Conservation (phyloP, 2,329 filamentous ascomycete species). For the Hymenotorrendiella dingleyae region DNA sequence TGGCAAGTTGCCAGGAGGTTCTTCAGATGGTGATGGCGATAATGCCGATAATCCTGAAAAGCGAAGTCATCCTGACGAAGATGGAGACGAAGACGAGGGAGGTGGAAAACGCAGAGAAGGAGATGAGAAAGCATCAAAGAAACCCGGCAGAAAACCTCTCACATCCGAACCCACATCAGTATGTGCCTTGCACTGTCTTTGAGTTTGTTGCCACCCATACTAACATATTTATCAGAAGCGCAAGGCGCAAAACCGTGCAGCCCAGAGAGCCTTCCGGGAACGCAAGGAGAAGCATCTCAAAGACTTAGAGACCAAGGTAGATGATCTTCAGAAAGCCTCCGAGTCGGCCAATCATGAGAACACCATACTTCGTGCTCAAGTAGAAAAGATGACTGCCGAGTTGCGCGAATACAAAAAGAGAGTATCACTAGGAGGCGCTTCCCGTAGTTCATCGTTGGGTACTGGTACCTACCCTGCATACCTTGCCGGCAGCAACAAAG, state of each 20-base stretch:
- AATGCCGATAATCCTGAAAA: constrained; percentile 58
- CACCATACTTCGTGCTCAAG: constrained; percentile 71
- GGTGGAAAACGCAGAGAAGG: constrained; percentile 73
- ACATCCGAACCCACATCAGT: constrained; percentile 95
- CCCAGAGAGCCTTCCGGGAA: constrained; percentile 88
- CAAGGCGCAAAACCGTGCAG: constrained; percentile 92
- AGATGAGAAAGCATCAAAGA: constrained; percentile 81
- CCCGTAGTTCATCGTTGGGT: constrained; percentile 16
- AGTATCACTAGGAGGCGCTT: constrained; percentile 49
- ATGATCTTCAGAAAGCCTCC: constrained; percentile 74
- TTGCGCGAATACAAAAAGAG: constrained; percentile 87
- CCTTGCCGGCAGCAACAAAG: constrained; percentile 36
- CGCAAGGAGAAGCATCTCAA: constrained; percentile 90
- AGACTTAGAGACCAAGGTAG: constrained; percentile 73
- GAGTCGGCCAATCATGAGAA: constrained; percentile 84
- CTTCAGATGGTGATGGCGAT: constrained; percentile 40
- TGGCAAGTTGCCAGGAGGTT: constrained; percentile 60
- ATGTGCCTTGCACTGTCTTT: constrained; percentile 39
- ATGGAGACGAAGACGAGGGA: constrained; percentile 57
- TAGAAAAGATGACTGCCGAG: constrained; percentile 81
- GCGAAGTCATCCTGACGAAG: constrained; percentile 64
- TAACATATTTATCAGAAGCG: constrained; percentile 57
- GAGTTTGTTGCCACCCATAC: not conserved
- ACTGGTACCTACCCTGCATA: constrained; percentile 21
- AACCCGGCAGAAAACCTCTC: constrained; percentile 90